Base-by-base conservation (phyloP, 2,329 filamentous ascomycete genomes). In the Paecilomyces fulvus region DNA sequence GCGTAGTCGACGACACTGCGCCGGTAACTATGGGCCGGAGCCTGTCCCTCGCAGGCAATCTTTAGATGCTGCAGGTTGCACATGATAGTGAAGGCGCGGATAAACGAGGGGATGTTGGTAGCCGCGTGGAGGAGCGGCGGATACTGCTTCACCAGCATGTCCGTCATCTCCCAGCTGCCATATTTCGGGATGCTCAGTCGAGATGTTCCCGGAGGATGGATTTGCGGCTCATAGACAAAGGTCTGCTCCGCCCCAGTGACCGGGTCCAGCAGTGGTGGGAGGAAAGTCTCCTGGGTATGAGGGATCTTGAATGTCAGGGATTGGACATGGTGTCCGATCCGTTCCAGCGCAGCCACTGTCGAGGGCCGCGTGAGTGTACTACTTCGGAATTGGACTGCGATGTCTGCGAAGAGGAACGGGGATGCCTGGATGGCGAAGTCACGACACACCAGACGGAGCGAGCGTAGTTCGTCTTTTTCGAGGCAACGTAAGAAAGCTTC, bases 101-200 rank as follows among this genome's bases (percentile, higher is more conserved):
- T 85, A 75, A 96, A 95, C 43, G 89, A 88, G 4, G 88, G 83
- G 6, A 95, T 87, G 67, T 96, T 94, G 59, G 89, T 92, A 7
- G 91, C 89, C 6, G 90, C 89, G 67, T 96, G 91, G 74, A 95
- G 95, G 2, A 95, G 76, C 5, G 91, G 89, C 54, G 90, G 89
- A 66, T 95, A 95, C 73, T 95, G 90, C 68, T 90, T 85, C 12
- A 90, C 89, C 59, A 95, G 79, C 57, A 95, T 81, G 67, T 92
- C 87, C 59, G 86, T 90, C 65, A 94, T 83, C 65, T 90, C 88
- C 64, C 82, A 80, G 69, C 86, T 89, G 63, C 87, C 89, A 70
- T 95, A 95, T 73, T 90, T 92, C 53, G 87, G 88, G 30, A 63
- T 53, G n/a, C 55, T 85, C 67, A 64, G 73, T 78, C 60, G 82